phyloP scores from a whole-genome alignment of 2,329 filamentous ascomycete species.

The Capronia coronata region DNA sequence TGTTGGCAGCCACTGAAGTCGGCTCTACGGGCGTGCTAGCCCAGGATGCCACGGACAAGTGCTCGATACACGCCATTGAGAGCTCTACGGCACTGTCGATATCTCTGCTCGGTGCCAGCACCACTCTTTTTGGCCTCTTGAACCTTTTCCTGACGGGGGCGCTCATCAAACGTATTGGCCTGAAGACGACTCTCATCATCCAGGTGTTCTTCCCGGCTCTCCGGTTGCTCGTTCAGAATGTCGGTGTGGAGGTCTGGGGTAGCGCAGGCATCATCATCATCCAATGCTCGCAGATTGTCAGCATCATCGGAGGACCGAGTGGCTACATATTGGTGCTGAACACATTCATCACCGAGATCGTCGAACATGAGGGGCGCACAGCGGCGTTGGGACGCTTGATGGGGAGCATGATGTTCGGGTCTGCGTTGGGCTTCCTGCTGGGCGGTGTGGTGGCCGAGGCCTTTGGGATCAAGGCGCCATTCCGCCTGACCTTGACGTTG shows the following conservation, averaged over 20 bases:
- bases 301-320: constrained; percentile 60
- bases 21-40: constrained; percentile 32
- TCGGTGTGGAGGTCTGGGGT: constrained; percentile 59
- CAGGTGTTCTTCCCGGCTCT: constrained; percentile 61
- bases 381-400: constrained; percentile 60
- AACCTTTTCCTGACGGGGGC: constrained; percentile 64
- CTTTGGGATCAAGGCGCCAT: constrained; percentile 59
- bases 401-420: constrained; percentile 61
- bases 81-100: constrained; percentile 58
- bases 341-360: constrained; percentile 60
- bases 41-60: constrained; percentile 42
- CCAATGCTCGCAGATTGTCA: constrained; percentile 61
- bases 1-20: constrained; percentile 27
- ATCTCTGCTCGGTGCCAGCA: constrained; percentile 60
- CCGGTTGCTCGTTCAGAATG: constrained; percentile 56
- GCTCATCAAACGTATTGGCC: constrained; percentile 60
- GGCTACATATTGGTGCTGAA: constrained; percentile 65
- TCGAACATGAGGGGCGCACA: constrained; percentile 54
- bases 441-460: constrained; percentile 60
- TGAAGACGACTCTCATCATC: constrained; percentile 55
- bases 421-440: constrained; percentile 56
- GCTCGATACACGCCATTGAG: constrained; percentile 56
- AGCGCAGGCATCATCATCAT: constrained; percentile 59
- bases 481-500: constrained; percentile 55
- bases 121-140: constrained; percentile 60